A percentile compares a stretch with the other conserved stretches of the same genome.
These are phyloP conservation scores for Posidonia australis DNA, from an alignment of 106 monocot species.

Conservation along the genomic window DNA sequence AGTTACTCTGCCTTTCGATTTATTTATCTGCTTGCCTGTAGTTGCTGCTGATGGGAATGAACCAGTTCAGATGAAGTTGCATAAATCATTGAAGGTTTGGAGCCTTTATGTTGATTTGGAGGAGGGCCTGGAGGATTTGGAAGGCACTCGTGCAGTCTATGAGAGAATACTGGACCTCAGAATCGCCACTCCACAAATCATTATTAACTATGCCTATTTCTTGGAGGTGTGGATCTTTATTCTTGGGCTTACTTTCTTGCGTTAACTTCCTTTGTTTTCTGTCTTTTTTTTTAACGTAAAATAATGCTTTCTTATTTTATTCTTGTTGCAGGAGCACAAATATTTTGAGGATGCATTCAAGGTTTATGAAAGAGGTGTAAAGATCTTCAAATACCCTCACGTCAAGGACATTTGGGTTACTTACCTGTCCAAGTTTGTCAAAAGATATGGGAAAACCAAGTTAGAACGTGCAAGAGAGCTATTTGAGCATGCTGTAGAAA, in stretches of 20 bases:
- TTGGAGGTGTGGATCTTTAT: constrained; percentile 55
- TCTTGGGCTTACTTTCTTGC: neutral
- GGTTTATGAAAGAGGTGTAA: constrained; percentile 98
- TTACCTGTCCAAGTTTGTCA: constrained; percentile 90
- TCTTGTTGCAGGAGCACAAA: constrained; percentile 36
- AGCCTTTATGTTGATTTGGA: constrained; percentile 96
- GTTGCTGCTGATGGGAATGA: constrained; percentile 93
- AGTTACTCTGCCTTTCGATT: neutral
- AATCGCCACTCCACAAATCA: constrained; percentile 94
- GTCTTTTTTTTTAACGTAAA: constrained; percentile 1
- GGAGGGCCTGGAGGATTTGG: constrained; percentile 78
- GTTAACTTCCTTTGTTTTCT: neutral
- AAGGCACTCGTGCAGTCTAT: constrained; percentile 77
- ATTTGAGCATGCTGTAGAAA: constrained; percentile 82
- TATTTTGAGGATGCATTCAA: constrained; percentile 99
- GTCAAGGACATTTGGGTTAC: constrained; percentile 97
- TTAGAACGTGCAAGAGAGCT: constrained; percentile 86
- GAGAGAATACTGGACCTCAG: constrained; percentile 93
- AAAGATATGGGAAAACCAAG: constrained; percentile 76
- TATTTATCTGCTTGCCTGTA: neutral
- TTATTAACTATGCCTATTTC: constrained; percentile 90
- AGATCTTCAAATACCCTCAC: constrained; percentile 97
- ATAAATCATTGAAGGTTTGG: constrained; percentile 85
- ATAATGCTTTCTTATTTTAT: neutral
- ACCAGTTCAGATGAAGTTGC: constrained; percentile 89